A percentile compares a stretch with the other conserved stretches of the same genome.
Evolutionary conservation across 768 basidiomycete genomes (phyloP).

Genomic region (Pleurotus citrinopileatus): DNA sequence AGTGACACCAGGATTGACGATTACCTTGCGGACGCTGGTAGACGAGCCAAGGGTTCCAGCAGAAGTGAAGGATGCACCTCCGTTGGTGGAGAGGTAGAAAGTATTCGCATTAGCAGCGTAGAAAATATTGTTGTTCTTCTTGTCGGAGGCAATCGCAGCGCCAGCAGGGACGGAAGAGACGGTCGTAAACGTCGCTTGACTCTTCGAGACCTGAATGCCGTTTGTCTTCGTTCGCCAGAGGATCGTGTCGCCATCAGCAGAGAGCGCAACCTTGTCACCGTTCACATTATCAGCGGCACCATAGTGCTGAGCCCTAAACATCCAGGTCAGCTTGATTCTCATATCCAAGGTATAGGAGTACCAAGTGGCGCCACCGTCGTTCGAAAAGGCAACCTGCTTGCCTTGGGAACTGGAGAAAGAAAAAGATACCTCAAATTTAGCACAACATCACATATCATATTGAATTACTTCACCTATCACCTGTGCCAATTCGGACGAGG

Average conservation of each 20-base stretch:
- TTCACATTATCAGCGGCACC: conserved; percentile 48
- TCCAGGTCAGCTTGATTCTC: not conserved
- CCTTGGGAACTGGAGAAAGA: conserved; percentile 30
- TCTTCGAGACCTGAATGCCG: conserved; percentile 52
- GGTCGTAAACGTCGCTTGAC: conserved; percentile 42
- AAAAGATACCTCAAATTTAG: no score
- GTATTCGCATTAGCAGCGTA: conserved; percentile 53
- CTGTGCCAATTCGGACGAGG: conserved; percentile 45
- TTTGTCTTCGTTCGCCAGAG: conserved; percentile 51
- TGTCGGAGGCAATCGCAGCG: conserved; percentile 62
- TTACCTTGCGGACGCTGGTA: conserved; percentile 46
- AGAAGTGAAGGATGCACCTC: conserved; percentile 48
- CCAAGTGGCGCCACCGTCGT: conserved; percentile 53
- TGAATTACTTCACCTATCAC: conserved; percentile 32
- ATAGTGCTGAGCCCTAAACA: conserved; percentile 43
- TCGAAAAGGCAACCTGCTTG: conserved; percentile 58
- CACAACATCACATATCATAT: no score
- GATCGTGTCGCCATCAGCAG: conserved; percentile 54
- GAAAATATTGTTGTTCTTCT: conserved; percentile 52
- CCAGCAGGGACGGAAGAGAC: conserved; percentile 51
- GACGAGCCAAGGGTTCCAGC: conserved; percentile 45
- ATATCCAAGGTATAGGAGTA: conserved; percentile 14
- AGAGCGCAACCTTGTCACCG: conserved; percentile 43
- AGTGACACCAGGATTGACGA: conserved; percentile 49
- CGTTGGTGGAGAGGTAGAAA: conserved; percentile 61